Evolutionary conservation across 1,139 yeast species (phyloP), one percentile per base, ranked within the genome.

Genomic region (Yarrowia galli): DNA sequence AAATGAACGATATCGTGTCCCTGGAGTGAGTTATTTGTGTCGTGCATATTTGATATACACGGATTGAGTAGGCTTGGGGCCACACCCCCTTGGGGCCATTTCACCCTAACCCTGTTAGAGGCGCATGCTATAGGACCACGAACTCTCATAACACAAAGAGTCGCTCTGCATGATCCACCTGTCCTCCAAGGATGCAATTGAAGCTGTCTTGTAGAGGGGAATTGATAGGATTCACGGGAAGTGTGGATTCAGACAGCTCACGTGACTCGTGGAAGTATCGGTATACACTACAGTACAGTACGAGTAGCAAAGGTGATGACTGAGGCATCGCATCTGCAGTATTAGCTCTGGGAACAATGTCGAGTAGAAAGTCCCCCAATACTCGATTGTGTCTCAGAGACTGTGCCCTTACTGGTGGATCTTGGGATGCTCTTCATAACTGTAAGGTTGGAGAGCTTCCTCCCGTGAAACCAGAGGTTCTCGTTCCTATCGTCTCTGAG

Each of bases 341-440:
- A n/a, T n/a, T n/a, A n/a, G n/a, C n/a, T n/a, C n/a, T n/a, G n/a
- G n/a, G n/a, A n/a, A n/a, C n/a, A n/a, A n/a, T n/a, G n/a, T n/a
- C n/a, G n/a, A n/a, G n/a, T n/a, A n/a, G 64, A 43, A 58, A 58
- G 64, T 58, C 64, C 10, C 64, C 64, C 12, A 42, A 43, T n/a
- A 58, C 64, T 28, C 32, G 28, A 28, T 32, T n/a, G 32, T 58
- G 51, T 35, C 32, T 32, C 49, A 35, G 12, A 2, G 36, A 9
- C 13, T 58, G 64, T 58, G 15, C 42, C 12, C 51, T 58, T 4
- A 38, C 64, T 7, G 64, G 64, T 9, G 64, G 64, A 4, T 58
- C 64, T 43, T 58, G 64, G 64, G 64, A 58, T 7, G 43, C 64
- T 28, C 64, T 58, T 6, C 42, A 58, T n/a, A 58, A 58, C 51